Percentiles rank a stretch among this genome's conserved stretches.
Evolutionary conservation across 2,329 filamentous ascomycete genomes (phyloP).

Genomic region (Fusarium sp.): DNA sequence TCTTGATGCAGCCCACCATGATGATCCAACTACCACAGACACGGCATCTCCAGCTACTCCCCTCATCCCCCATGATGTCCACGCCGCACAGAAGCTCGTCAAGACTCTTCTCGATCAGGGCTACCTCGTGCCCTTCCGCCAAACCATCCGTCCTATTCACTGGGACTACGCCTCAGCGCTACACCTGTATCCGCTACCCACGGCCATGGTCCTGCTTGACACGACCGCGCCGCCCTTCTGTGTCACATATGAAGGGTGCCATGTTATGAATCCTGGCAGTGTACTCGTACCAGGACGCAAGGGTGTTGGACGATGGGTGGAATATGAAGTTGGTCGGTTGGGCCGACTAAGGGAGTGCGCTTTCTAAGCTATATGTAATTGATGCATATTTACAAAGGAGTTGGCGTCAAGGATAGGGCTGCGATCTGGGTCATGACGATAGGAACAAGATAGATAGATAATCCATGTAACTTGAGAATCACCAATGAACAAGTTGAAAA

Average conservation of each 20-base stretch:
- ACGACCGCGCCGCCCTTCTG: constrained; percentile 84
- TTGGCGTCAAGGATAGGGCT: constrained; percentile 14
- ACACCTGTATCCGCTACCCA: constrained; percentile 89
- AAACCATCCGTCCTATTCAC: constrained; percentile 82
- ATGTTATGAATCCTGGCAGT: constrained; percentile 91
- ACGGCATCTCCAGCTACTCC: constrained; percentile 52
- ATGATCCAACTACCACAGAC: constrained; percentile 25
- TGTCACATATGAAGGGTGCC: constrained; percentile 93
- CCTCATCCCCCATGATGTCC: constrained; percentile 61
- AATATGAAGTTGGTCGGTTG: constrained; percentile 79
- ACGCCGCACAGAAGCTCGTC: constrained; percentile 80
- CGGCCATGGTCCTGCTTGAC: constrained; percentile 85
- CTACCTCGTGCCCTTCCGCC: constrained; percentile 86
- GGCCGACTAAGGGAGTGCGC: constrained; percentile 74
- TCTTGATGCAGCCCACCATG: constrained; percentile 50
- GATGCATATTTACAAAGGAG: background rate
- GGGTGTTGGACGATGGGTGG: constrained; percentile 83
- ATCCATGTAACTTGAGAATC: background rate
- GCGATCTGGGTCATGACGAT: constrained; percentile 23
- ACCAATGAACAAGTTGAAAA: background rate
- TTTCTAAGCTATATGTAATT: constrained; percentile 54
- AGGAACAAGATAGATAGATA: constrained; percentile 16
- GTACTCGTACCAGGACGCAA: constrained; percentile 77
- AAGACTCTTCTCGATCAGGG: constrained; percentile 94
- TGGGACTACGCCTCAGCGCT: constrained; percentile 87